phyloP scores from a whole-genome alignment of 305 asterid genomes.

The Fraxinus paxiana region DNA sequence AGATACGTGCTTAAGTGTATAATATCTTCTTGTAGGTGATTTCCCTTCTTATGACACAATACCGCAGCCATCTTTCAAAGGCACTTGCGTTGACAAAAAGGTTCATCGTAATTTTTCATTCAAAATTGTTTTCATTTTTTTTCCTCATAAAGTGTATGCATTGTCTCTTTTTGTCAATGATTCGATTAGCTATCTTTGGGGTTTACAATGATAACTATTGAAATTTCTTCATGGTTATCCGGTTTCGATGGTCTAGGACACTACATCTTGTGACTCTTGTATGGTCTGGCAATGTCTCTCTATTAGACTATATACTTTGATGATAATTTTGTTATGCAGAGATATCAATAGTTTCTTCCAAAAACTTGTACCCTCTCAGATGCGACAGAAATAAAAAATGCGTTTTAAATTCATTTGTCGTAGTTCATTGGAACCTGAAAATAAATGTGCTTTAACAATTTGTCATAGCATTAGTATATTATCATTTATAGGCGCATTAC shows the following conservation, averaged over 20 bases:
- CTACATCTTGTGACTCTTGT: constrained; percentile 4
- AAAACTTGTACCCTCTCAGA: neutral
- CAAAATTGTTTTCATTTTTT: neutral
- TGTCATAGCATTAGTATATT: neutral
- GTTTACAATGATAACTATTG: neutral
- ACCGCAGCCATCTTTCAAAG: constrained; percentile 82
- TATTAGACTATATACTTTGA: neutral
- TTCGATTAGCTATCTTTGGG: constrained; percentile 3
- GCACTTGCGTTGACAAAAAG: constrained; percentile 92
- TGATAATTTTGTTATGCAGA: constrained; percentile 8
- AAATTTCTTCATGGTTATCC: constrained; percentile 10
- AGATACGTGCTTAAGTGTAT: constrained; percentile 13
- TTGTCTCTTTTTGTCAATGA: constrained; percentile 11
- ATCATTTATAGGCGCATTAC: neutral
- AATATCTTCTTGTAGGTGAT: constrained; percentile 53
- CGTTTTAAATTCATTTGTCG: constrained; percentile 1
- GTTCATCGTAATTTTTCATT: constrained; percentile 34
- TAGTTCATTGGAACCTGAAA: constrained; percentile 17
- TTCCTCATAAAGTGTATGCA: constrained; percentile 5
- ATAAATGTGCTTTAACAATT: neutral
- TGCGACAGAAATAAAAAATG: neutral
- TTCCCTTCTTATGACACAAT: constrained; percentile 72
- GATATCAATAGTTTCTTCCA: constrained; percentile 1
- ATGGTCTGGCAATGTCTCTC: constrained; percentile 8
- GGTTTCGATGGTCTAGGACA: neutral